phyloP scores from a whole-genome alignment of 257 asterid genomes.

The Solanum habrochaites region DNA sequence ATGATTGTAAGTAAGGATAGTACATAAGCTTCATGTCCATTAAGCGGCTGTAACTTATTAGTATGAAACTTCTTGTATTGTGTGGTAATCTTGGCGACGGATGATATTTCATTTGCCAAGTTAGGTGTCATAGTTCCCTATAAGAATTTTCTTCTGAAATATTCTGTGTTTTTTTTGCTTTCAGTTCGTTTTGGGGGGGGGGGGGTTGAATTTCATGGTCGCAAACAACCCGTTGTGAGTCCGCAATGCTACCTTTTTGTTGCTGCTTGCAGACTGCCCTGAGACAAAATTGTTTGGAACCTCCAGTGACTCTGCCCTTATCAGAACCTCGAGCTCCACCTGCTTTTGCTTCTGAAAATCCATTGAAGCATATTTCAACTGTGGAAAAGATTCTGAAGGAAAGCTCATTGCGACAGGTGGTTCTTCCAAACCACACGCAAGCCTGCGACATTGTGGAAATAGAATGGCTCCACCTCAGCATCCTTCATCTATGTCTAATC shows the following conservation, averaged over 20 bases:
- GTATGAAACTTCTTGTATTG: background rate
- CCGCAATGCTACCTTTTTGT: background rate
- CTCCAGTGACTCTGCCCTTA: constrained; percentile 57
- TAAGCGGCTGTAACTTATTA: background rate
- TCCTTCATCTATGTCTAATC: constrained; percentile 48
- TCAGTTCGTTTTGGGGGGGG: background rate
- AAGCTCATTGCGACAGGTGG: constrained; percentile 23
- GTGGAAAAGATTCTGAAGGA: constrained; percentile 26
- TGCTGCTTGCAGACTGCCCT: constrained; percentile 64
- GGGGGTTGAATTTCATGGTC: background rate
- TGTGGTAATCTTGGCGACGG: background rate
- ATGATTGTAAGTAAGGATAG: background rate
- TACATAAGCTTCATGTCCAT: background rate
- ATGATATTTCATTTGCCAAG: background rate
- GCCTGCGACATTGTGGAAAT: constrained; percentile 49
- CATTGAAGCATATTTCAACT: constrained; percentile 28
- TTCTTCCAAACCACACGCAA: constrained; percentile 36
- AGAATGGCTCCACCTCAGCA: constrained; percentile 42
- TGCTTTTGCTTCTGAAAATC: constrained; percentile 80
- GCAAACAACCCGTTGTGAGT: background rate
- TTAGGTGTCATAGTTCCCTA: background rate
- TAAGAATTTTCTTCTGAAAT: background rate
- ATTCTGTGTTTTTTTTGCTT: background rate
- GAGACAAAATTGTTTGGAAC: constrained; percentile 87
- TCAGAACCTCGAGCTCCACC: constrained; percentile 68